Evolutionary conservation across 2,329 filamentous ascomycete genomes (phyloP).

Genomic region (Aspergillus sp.): DNA sequence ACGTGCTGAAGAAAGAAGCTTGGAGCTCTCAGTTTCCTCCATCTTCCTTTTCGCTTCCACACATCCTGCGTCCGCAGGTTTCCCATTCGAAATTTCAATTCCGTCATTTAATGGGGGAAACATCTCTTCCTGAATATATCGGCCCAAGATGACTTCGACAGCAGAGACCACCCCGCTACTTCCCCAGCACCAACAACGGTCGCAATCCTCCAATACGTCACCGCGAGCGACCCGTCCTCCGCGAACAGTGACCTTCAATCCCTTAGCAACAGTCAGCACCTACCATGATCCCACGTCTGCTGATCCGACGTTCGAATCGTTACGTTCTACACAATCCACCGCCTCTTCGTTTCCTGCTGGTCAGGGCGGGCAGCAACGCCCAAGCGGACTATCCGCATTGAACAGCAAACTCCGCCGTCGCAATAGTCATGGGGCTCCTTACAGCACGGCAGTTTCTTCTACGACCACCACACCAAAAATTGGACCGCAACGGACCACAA

Average conservation of each 20-base stretch:
- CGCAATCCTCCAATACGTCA: conserved; percentile 36
- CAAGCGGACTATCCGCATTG: conserved; percentile 71
- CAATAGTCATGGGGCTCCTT: conserved; percentile 72
- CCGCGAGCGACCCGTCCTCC: conserved; percentile 35
- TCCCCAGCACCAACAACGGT: conserved; percentile 30
- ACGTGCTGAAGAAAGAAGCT: conserved; percentile 19
- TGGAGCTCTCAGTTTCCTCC: conserved; percentile 12
- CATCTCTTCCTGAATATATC: conserved; percentile 5
- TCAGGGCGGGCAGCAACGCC: conserved; percentile 31
- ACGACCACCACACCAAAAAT: conserved; percentile 64
- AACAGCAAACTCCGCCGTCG: conserved; percentile 85
- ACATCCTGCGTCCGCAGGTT: conserved; percentile 3
- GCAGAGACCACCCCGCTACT: conserved; percentile 45
- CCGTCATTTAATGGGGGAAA: conserved; percentile 17
- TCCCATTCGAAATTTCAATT: conserved; percentile 3
- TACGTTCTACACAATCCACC: conserved; percentile 30
- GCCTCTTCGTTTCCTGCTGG: conserved; percentile 36
- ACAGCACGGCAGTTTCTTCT: conserved; percentile 41
- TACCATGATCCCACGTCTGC: conserved; percentile 42
- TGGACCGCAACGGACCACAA: conserved; percentile 90
- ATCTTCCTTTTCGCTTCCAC: conserved; percentile 9
- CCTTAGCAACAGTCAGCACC: conserved; percentile 45
- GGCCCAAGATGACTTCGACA: conserved; percentile 33
- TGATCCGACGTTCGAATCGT: conserved; percentile 40
- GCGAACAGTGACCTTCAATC: conserved; percentile 50